These are phyloP conservation scores for Colletotrichum somersetense DNA, from an alignment of 2,329 filamentous ascomycete genomes.

Conservation along the genomic window DNA sequence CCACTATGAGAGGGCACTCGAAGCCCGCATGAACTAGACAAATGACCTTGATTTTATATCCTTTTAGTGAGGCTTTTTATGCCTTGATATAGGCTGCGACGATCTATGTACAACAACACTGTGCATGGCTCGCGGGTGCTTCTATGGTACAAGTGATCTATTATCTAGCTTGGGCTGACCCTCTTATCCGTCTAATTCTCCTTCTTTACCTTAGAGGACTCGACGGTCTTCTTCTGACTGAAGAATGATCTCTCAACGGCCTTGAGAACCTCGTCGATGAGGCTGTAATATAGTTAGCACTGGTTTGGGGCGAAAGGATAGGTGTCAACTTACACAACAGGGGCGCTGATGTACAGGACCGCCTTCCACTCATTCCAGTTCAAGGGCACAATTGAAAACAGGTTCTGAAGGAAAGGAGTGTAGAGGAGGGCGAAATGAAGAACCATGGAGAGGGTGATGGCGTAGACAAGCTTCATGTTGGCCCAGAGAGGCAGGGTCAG, in stretches of 20 bases:
- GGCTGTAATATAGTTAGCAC: constrained; percentile 56
- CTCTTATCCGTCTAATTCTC: constrained; percentile 57
- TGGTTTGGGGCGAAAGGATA: not conserved
- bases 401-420: constrained; percentile 84
- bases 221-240: constrained; percentile 61
- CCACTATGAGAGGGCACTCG: constrained; percentile 36
- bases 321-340: constrained; percentile 81
- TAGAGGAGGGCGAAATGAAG: constrained; percentile 96
- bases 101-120: constrained; percentile 34
- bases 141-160: constrained; percentile 49
- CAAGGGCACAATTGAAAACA: constrained; percentile 93
- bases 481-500: constrained; percentile 96
- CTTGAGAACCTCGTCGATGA: constrained; percentile 90
- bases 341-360: constrained; percentile 87
- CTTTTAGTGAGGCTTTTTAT: constrained; percentile 3
- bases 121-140: constrained; percentile 40
- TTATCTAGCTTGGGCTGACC: constrained; percentile 45
- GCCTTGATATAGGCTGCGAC: constrained; percentile 28
- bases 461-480: constrained; percentile 98
- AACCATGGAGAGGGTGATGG: constrained; percentile 91
- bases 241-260: constrained; percentile 78
- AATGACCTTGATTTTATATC: constrained; percentile 34
- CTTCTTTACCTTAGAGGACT: constrained; percentile 64
- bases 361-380: constrained; percentile 92
- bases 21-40: constrained; percentile 39